These are phyloP conservation scores for Dichomitus squalens DNA, from an alignment of 1,284 basidiomycete species.

Conservation along the genomic window DNA sequence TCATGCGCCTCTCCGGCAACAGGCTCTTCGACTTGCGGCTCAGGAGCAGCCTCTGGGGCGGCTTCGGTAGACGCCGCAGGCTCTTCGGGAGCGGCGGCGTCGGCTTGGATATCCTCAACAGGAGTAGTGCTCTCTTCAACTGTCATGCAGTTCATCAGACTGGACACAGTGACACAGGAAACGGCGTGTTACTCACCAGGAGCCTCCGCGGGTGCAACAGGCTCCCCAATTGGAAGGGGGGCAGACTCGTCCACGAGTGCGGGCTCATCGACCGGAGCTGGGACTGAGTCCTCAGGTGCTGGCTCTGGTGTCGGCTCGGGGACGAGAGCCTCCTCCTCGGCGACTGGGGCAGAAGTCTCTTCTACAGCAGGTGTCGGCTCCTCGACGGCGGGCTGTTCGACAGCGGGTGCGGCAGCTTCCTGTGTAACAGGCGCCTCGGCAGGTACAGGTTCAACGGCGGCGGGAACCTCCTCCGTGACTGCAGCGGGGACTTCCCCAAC, in stretches of 20 bases:
- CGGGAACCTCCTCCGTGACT: background rate
- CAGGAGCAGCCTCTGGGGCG: background rate
- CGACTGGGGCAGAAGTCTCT: background rate
- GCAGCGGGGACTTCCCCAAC: background rate
- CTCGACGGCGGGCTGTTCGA: no score
- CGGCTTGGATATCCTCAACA: background rate
- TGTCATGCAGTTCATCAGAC: background rate
- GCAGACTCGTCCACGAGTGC: background rate
- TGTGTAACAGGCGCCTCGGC: no score
- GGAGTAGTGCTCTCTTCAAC: background rate
- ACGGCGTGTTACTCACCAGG: background rate
- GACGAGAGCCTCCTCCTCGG: slow-evolving; percentile 1
- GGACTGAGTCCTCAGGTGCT: background rate
- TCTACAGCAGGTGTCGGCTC: background rate
- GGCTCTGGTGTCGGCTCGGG: background rate
- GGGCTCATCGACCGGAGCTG: background rate
- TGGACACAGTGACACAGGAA: no score
- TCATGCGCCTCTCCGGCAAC: slow-evolving; percentile 11
- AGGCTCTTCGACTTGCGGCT: background rate
- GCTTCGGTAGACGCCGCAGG: background rate
- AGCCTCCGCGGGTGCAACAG: background rate
- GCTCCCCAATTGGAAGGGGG: background rate
- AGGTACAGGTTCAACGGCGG: no score
- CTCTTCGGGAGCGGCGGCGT: background rate
- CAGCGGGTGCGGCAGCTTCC: no score